Evolutionary conservation across 2,329 filamentous ascomycete species (phyloP), one percentile per base, ranked within the genome.

Genomic region (Xylariaceae sp.): DNA sequence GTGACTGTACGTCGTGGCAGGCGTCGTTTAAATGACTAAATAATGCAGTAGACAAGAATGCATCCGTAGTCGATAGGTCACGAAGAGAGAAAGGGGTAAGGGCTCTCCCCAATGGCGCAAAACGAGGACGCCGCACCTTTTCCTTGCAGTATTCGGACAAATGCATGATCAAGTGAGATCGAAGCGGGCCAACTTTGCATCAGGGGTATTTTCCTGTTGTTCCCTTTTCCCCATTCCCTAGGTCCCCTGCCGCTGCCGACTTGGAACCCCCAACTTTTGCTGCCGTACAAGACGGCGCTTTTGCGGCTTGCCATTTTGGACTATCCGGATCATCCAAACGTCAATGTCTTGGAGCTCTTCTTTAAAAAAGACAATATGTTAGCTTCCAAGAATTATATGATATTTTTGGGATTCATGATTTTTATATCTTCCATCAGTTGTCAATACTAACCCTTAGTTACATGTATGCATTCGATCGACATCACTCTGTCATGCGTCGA

Each of bases 271-370:
- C 22, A n/a, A 19, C n/a, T 37, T 19, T 12, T n/a, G 19, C 27
- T 32, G 12, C 27, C 27, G 4, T 32, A 14, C 22, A n/a, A 36
- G 25, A 27, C 16, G 16, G 36, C 20, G 8, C 40, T 16, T 34
- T 20, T 16, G 20, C 48, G 48, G 48, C 12, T 48, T 48, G 42
- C 48, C 42, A 20, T 21, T 48, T 45, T 42, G 10, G 39, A 40
- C 27, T 19, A 44, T 42, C 22, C 40, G 44, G 44, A 33, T n/a
- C n/a, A n/a, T n/a, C n/a, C n/a, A n/a, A n/a, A 32, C 4, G 27
- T 32, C 27, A 4, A 8, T 32, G 16, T 16, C 16, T 32, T 4
- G 27, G 16, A 32, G 7, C 8, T 14, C 37, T 19, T 27, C 22
- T 27, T 14, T 19, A 33, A 17, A 8, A 42, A 11, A 11, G 20